Evolutionary conservation across 352 stramenopile genomes (phyloP).

Genomic region (Lagenidium giganteum): DNA sequence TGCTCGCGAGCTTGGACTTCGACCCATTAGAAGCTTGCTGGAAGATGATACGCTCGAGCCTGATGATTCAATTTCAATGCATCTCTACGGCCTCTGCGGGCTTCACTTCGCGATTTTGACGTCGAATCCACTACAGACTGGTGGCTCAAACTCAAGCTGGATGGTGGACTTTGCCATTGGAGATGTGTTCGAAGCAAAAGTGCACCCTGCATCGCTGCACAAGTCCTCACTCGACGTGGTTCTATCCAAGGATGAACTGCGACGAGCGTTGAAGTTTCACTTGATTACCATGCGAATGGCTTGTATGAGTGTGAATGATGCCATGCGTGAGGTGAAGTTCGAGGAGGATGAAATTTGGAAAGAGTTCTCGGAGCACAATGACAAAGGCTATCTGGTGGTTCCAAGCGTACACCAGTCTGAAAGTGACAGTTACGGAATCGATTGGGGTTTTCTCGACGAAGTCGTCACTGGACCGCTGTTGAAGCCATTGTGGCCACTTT

Average conservation of each 20-base stretch:
- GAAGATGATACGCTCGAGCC: slow-evolving; percentile 1
- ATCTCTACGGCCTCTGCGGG: slow-evolving; percentile 69
- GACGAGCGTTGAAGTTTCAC: slow-evolving; percentile 68
- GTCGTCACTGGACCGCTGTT: slow-evolving; percentile 64
- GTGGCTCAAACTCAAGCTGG: slow-evolving; percentile 76
- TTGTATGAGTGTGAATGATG: slow-evolving; percentile 73
- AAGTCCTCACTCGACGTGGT: slow-evolving; percentile 33
- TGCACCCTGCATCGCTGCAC: slow-evolving; percentile 57
- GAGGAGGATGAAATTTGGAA: slow-evolving; percentile 55
- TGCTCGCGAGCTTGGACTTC: slow-evolving; percentile 60
- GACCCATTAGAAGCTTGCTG: slow-evolving; percentile 51
- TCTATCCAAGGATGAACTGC: slow-evolving; percentile 51
- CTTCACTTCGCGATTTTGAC: slow-evolving; percentile 69
- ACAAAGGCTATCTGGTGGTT: slow-evolving; percentile 85
- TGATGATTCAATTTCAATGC: slow-evolving; percentile 51
- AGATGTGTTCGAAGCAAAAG: slow-evolving; percentile 56
- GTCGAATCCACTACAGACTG: slow-evolving; percentile 75
- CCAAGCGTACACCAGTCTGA: slow-evolving; percentile 22
- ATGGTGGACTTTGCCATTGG: slow-evolving; percentile 79
- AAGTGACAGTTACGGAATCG: slow-evolving; percentile 18
- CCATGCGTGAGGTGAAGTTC: slow-evolving; percentile 63
- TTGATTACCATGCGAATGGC: slow-evolving; percentile 72
- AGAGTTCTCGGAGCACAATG: slow-evolving; percentile 83
- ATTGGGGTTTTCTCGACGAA: slow-evolving; percentile 63
- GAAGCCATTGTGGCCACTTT: slow-evolving; percentile 61